A percentile compares a stretch with the other conserved stretches of the same genome.
These are phyloP conservation scores for Syzygium jambos DNA, from an alignment of 345 rosid genomes.

Conservation along the genomic window DNA sequence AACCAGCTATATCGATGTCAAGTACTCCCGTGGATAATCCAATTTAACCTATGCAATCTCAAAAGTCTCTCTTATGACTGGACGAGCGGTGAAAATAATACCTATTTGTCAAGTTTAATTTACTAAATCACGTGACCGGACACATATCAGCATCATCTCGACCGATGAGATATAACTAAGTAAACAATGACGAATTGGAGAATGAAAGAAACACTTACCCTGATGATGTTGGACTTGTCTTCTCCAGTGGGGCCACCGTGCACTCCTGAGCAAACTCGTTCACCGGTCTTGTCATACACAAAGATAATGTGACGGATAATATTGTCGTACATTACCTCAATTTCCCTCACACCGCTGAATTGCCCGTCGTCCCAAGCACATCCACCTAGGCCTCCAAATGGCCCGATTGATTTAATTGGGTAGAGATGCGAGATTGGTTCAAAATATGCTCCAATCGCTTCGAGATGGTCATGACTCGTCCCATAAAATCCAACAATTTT, in stretches of 20 bases:
- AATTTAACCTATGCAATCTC: not conserved
- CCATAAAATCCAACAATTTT: conserved; percentile 3
- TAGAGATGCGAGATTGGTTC: not conserved
- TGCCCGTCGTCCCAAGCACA: not conserved
- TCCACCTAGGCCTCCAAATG: not conserved
- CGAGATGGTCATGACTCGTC: not conserved
- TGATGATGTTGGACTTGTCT: not conserved
- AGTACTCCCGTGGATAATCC: not conserved
- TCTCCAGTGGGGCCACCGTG: not conserved
- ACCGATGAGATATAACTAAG: not conserved
- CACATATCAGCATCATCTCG: not conserved
- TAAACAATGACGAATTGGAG: not conserved
- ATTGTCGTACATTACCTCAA: not conserved
- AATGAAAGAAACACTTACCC: not conserved
- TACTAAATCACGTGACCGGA: not conserved
- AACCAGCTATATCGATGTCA: not conserved
- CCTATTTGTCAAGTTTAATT: not conserved
- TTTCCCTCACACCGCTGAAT: not conserved
- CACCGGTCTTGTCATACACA: not conserved
- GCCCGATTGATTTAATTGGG: not conserved
- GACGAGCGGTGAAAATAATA: not conserved
- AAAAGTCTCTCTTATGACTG: not conserved
- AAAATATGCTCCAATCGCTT: not conserved
- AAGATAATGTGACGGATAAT: not conserved
- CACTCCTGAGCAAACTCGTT: not conserved